Conservation (phyloP, 176 grass and related monocot species). For the Hordeum vulgare region MorexV3_pseudomolecules_assembly NC_058518.1:331853469-331853968, state of each 20-base stretch:
- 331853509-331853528: not conserved
- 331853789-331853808: not conserved
- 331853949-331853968: constrained; percentile 12
- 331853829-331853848: not conserved
- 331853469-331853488: not conserved
- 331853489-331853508: not conserved
- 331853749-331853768: not conserved
- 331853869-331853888: constrained; percentile 3
- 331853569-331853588: not conserved
- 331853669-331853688: not conserved
- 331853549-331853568: not conserved
- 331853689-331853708: not conserved
- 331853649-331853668: not conserved
- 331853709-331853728: not conserved
- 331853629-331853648: not conserved
- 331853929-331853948: not conserved
- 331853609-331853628: not conserved
- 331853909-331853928: not conserved
- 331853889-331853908: not conserved
- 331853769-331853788: not conserved
- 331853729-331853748: not conserved
- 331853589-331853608: not conserved
- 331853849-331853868: not conserved
- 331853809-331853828: not conserved
- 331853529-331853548: not conserved